These are phyloP conservation scores for Gracilaria gracilis DNA, from an alignment of 23 red algal species.

Conservation along the genomic window DNA sequence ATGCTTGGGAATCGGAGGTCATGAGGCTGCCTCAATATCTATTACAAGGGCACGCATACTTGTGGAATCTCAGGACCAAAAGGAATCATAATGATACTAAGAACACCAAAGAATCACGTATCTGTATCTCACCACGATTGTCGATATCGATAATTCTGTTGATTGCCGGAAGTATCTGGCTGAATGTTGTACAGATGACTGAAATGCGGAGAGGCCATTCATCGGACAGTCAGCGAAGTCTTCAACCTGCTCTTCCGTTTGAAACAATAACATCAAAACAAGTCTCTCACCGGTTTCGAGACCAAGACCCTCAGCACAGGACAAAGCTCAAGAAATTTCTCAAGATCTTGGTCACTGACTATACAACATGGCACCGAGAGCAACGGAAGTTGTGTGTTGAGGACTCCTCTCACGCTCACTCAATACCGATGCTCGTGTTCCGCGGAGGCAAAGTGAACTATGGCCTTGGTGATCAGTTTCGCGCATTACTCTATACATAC, in stretches of 20 bases:
- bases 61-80: no score
- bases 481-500: not conserved
- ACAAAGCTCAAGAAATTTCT: not conserved
- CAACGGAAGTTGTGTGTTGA: not conserved
- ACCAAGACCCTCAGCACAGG: not conserved
- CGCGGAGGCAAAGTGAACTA: not conserved
- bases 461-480: slow-evolving; percentile 21
- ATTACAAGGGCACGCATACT: no score
- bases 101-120: no score
- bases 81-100: no score
- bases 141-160: no score
- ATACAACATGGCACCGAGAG: not conserved
- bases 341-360: slow-evolving; percentile 1
- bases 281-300: not conserved
- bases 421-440: not conserved
- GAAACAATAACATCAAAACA: not conserved
- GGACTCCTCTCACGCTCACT: not conserved
- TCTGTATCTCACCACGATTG: no score
- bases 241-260: not conserved
- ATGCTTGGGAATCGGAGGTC: no score
- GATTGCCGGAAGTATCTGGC: no score
- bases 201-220: not conserved
- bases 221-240: not conserved
- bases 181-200: not conserved
- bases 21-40: no score